Conservation (phyloP, 139 green algal species). For the Picochlorum sp. region DNA sequence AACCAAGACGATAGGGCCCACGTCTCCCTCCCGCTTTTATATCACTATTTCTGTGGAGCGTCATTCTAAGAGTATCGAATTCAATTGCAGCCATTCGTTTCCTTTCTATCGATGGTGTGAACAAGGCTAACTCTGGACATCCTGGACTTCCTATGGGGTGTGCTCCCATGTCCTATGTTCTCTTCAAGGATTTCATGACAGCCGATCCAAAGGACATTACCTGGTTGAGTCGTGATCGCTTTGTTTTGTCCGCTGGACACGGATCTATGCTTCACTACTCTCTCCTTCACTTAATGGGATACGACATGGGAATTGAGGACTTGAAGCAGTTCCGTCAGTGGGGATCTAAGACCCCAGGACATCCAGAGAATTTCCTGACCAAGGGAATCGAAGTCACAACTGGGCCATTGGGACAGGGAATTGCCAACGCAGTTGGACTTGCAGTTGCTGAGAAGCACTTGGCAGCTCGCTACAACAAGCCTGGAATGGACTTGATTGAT, state of each 20-base stretch:
- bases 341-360: conserved; percentile 84
- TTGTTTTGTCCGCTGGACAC: conserved; percentile 97
- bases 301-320: conserved; percentile 84
- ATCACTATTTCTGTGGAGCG: too few relatives aligned
- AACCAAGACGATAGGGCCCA: background rate
- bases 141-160: conserved; percentile 95
- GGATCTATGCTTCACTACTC: conserved; percentile 98
- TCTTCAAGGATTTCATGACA: conserved; percentile 93
- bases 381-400: conserved; percentile 95
- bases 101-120: conserved; percentile 53
- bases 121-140: conserved; percentile 90
- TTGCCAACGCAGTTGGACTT: conserved; percentile 93
- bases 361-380: conserved; percentile 98
- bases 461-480: conserved; percentile 98
- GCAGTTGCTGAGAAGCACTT: conserved; percentile 90
- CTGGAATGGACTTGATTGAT: conserved; percentile 83
- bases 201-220: conserved; percentile 91
- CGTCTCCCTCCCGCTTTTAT: background rate
- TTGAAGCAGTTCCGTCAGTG: conserved; percentile 96
- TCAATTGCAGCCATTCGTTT: conserved; percentile 61
- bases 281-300: conserved; percentile 94
- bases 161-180: conserved; percentile 94
- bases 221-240: conserved; percentile 95
- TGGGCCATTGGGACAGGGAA: conserved; percentile 91
- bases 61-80: background rate